Percentiles rank a stretch among this genome's conserved stretches.
These are phyloP conservation scores for Fusarium sp. DNA, from an alignment of 2,329 filamentous ascomycete genomes.

Conservation along the genomic window DNA sequence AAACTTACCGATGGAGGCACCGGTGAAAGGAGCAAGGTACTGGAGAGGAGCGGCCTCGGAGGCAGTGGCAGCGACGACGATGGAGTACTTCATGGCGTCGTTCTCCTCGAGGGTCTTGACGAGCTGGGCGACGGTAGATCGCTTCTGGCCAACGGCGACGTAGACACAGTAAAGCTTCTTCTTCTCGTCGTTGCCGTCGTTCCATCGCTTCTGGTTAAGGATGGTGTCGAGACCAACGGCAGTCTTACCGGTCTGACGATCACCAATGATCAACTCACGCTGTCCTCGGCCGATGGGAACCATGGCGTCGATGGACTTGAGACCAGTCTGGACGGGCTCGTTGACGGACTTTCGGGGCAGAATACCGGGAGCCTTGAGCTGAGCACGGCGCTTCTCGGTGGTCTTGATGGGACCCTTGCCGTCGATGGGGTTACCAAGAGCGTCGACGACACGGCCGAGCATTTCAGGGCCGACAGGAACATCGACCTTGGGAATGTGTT, in stretches of 20 bases:
- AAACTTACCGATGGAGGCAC: slow-evolving; percentile 57
- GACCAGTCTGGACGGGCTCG: slow-evolving; percentile 98
- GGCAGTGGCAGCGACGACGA: slow-evolving; percentile 94
- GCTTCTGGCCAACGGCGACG: slow-evolving; percentile 99
- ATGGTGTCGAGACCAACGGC: slow-evolving; percentile 98
- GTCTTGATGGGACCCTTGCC: slow-evolving; percentile 98
- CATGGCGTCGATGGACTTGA: slow-evolving; percentile 99
- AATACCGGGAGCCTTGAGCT: slow-evolving; percentile 99
- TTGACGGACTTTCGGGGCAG: slow-evolving; percentile 97
- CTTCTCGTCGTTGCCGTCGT: slow-evolving; percentile 84
- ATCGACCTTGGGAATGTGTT: slow-evolving; percentile 78
- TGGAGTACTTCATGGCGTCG: slow-evolving; percentile 98
- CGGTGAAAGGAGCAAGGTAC: slow-evolving; percentile 95
- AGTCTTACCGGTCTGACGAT: slow-evolving; percentile 99
- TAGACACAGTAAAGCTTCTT: slow-evolving; percentile 99
- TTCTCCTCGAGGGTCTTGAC: slow-evolving; percentile 99
- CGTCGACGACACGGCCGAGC: slow-evolving; percentile 98
- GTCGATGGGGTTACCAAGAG: slow-evolving; percentile 98
- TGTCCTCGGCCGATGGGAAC: slow-evolving; percentile 99
- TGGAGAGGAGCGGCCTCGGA: slow-evolving; percentile 96
- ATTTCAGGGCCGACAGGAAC: slow-evolving; percentile 93
- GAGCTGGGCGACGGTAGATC: slow-evolving; percentile 98
- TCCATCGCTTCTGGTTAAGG: slow-evolving; percentile 99
- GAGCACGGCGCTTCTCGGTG: slow-evolving; percentile 92
- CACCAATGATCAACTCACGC: slow-evolving; percentile 99